These are phyloP conservation scores for Pyrenula massariospora DNA, from an alignment of 495 filamentous ascomycete species.

Conservation along the genomic window DNA sequence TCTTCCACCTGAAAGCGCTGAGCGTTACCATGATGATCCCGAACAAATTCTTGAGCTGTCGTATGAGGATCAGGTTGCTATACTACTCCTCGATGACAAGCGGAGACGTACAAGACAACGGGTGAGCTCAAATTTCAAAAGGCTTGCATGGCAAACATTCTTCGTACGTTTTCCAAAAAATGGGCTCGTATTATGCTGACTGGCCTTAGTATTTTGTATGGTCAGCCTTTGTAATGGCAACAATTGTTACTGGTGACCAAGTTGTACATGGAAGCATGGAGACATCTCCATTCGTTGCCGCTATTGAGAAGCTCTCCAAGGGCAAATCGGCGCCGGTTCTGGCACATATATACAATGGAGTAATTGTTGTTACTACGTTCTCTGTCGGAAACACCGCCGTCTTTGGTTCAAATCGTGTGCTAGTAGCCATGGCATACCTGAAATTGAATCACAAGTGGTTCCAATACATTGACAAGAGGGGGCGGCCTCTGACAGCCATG, in stretches of 20 bases:
- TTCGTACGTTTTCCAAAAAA: background rate
- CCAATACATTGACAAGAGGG: conserved; percentile 72
- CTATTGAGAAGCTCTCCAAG: background rate
- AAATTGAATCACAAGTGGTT: conserved; percentile 65
- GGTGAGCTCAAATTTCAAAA: background rate
- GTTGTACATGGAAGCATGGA: background rate
- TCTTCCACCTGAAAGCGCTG: background rate
- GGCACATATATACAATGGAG: conserved; percentile 40
- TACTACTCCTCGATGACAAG: background rate
- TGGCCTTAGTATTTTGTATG: background rate
- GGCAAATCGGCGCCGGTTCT: background rate
- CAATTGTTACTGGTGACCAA: background rate
- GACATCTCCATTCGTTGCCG: background rate
- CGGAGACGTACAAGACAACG: background rate
- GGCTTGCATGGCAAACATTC: background rate
- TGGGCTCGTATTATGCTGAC: background rate
- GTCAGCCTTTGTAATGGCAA: background rate
- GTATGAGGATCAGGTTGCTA: background rate
- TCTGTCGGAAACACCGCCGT: conserved; percentile 81
- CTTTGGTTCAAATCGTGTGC: conserved; percentile 75
- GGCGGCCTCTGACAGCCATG: conserved; percentile 69
- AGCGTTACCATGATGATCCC: background rate
- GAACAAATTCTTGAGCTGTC: background rate
- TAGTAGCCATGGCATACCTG: conserved; percentile 78
- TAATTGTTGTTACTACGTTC: conserved; percentile 81